These are phyloP conservation scores for Xylaria intraflava DNA, from an alignment of 495 filamentous ascomycete genomes.

Conservation along the genomic window DNA sequence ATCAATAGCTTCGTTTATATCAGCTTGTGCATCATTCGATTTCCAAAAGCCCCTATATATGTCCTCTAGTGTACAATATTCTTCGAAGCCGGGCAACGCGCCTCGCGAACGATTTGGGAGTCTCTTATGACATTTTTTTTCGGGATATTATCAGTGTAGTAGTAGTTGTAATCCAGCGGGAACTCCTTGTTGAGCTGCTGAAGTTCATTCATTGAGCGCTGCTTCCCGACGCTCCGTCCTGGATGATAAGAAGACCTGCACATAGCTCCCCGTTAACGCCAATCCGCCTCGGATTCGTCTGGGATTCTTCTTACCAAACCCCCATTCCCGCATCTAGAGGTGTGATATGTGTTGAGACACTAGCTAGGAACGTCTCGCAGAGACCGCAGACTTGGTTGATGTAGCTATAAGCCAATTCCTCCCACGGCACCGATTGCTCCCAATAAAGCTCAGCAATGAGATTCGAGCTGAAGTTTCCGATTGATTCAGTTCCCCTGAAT, in stretches of 20 bases:
- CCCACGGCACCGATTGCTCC: conserved; percentile 37
- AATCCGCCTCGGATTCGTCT: too few species aligned
- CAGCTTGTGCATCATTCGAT: too few species aligned
- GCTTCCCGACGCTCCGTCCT: too few species aligned
- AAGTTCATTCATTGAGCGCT: too few species aligned
- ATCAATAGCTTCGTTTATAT: background rate
- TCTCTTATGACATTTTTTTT: conserved; percentile 3
- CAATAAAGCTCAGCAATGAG: conserved; percentile 38
- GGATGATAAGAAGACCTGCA: too few species aligned
- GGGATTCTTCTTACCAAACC: conserved; percentile 6
- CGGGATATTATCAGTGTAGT: conserved; percentile 23
- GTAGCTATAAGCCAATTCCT: conserved; percentile 17
- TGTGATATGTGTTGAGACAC: background rate
- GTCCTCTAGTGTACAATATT: too few species aligned
- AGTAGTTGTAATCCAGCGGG: conserved; percentile 25
- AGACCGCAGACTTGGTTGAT: conserved; percentile 14
- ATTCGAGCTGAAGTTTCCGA: conserved; percentile 42
- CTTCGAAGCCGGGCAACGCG: background rate
- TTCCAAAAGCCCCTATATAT: too few species aligned
- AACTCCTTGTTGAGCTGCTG: conserved; percentile 15
- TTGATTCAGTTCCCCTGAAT: conserved; percentile 36
- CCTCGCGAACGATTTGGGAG: background rate
- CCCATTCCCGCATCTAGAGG: conserved; percentile 5
- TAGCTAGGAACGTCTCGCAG: background rate
- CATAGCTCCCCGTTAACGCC: too few species aligned